Percentiles rank a stretch among this genome's conserved stretches.
Conservation (phyloP, 805 yeast species). For the Peterozyma toletana region DNA sequence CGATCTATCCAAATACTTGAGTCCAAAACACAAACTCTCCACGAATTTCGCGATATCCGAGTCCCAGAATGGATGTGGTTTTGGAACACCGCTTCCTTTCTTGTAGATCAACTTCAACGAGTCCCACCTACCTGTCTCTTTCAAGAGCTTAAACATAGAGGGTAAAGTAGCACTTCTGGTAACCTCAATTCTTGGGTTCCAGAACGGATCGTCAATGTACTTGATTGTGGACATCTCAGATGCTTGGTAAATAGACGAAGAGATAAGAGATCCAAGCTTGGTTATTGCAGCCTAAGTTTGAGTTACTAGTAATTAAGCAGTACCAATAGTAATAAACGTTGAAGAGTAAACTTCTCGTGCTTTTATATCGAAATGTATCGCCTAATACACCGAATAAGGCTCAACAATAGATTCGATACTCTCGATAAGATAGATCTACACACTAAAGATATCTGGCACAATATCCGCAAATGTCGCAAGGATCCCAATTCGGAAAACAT, state of each 20-base stretch:
- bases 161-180: slow-evolving; percentile 14
- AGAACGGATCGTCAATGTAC: slow-evolving; percentile 10
- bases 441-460: too few species aligned
- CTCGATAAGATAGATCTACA: too few species aligned
- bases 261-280: neutral
- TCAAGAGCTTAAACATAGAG: slow-evolving; percentile 13
- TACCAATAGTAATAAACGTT: slow-evolving; percentile 5
- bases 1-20: slow-evolving; percentile 11
- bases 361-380: too few species aligned
- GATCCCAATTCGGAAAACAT: too few species aligned
- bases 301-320: too few species aligned
- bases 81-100: slow-evolving; percentile 1
- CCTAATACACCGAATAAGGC: too few species aligned
- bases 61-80: slow-evolving; percentile 20
- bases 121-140: slow-evolving; percentile 17
- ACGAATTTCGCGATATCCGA: slow-evolving; percentile 18
- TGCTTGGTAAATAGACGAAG: neutral
- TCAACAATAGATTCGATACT: too few species aligned
- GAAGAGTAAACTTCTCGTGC: too few species aligned
- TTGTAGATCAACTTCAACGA: slow-evolving; percentile 11
- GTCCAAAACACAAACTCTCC: slow-evolving; percentile 15
- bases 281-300: too few species aligned
- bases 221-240: neutral
- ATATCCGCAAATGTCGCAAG: too few species aligned
- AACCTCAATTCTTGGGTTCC: slow-evolving; percentile 12